Percentiles rank a stretch among this genome's conserved stretches.
Conservation (phyloP, 371 early-diverging fungal species). For the Mortierella sp. region DNA sequence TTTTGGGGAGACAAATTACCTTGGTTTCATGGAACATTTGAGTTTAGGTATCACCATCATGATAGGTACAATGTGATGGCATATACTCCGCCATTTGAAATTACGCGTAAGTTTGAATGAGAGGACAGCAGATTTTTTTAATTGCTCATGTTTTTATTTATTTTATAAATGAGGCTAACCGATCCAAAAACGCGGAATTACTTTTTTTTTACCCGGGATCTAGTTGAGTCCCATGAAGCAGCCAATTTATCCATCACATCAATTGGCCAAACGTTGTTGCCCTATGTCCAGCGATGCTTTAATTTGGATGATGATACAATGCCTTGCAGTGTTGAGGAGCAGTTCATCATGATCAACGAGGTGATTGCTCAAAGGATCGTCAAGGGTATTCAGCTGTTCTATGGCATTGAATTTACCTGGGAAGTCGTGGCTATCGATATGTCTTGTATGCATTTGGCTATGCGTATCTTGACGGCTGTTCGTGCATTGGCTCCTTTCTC, state of each 20-base stretch:
- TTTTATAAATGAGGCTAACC: not conserved
- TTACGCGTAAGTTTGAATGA: constrained; percentile 64
- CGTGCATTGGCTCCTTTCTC: constrained; percentile 63
- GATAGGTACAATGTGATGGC: constrained; percentile 89
- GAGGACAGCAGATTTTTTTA: too few species aligned
- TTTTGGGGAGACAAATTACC: constrained; percentile 79
- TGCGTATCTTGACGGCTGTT: constrained; percentile 63
- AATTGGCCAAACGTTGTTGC: constrained; percentile 44
- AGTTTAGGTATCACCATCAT: constrained; percentile 91
- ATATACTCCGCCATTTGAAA: constrained; percentile 81
- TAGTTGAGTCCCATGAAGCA: not conserved
- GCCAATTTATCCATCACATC: constrained; percentile 20
- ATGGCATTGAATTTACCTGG: constrained; percentile 91
- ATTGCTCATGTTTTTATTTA: not conserved
- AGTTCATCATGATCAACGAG: constrained; percentile 75
- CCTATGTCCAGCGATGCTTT: constrained; percentile 55
- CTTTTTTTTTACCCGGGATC: not conserved
- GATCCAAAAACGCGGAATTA: not conserved
- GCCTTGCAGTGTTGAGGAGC: constrained; percentile 67
- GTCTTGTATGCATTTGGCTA: constrained; percentile 59
- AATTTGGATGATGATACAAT: constrained; percentile 65
- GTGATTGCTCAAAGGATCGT: constrained; percentile 81
- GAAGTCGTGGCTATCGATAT: constrained; percentile 78
- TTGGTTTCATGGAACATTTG: constrained; percentile 89
- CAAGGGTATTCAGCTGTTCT: constrained; percentile 82